Evolutionary conservation across 345 rosid genomes (phyloP).

Genomic region (Leavenworthia alabamica): DNA sequence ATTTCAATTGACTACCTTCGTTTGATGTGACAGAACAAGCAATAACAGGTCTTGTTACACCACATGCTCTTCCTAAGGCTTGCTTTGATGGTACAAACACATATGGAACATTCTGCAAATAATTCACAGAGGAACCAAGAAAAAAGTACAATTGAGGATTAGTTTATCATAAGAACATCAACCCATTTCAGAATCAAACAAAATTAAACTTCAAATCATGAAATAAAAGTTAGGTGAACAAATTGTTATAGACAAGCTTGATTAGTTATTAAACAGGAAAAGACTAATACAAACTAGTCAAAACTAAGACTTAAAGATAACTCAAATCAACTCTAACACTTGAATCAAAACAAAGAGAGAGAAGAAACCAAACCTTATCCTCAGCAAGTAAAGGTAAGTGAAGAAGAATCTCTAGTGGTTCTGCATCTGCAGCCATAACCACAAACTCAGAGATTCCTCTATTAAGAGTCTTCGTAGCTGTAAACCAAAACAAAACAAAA

Average conservation of each 20-base stretch:
- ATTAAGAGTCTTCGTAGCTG: conserved; percentile 93
- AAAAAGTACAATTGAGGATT: neutral
- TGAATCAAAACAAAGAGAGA: neutral
- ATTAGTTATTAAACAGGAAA: neutral
- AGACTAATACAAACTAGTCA: neutral
- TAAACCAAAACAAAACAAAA: neutral
- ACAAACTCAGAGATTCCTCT: conserved; percentile 93
- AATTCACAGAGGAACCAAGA: neutral
- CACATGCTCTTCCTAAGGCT: conserved; percentile 96
- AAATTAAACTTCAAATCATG: neutral
- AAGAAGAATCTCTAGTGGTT: conserved; percentile 86
- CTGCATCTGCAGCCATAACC: conserved; percentile 75
- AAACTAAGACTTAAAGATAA: neutral
- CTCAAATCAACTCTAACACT: too few species aligned
- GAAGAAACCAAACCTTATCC: conserved; percentile 47
- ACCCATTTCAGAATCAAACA: neutral
- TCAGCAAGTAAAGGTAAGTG: conserved; percentile 77
- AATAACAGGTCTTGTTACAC: conserved; percentile 92
- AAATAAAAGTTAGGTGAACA: neutral
- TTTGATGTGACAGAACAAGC: conserved; percentile 81
- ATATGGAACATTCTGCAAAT: conserved; percentile 87
- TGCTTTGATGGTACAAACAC: conserved; percentile 97
- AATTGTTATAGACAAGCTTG: neutral
- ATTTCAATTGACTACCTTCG: conserved; percentile 79
- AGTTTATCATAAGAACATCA: neutral